Percentiles rank a stretch among this genome's conserved stretches.
Evolutionary conservation across 2,329 filamentous ascomycete genomes (phyloP).

Genomic region (Trichophyton benhamiae): DNA sequence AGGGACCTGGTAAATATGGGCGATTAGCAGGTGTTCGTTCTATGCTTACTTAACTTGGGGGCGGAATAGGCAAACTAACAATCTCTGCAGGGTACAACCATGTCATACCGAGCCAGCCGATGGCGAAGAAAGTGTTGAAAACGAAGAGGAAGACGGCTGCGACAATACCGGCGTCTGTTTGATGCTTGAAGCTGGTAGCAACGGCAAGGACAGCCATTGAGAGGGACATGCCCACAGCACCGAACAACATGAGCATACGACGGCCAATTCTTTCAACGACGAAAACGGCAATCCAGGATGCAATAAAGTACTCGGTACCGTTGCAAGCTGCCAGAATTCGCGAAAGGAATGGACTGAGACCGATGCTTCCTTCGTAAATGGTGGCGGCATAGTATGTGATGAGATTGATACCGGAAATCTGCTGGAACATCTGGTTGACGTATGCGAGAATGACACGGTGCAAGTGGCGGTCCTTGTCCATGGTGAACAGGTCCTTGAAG

Average conservation of each 20-base stretch:
- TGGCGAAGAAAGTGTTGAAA: slow-evolving; percentile 50
- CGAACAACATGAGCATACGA: slow-evolving; percentile 59
- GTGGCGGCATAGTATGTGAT: slow-evolving; percentile 36
- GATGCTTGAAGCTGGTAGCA: slow-evolving; percentile 26
- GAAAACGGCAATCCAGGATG: slow-evolving; percentile 40
- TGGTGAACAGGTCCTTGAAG: slow-evolving; percentile 48
- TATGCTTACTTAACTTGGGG: background rate
- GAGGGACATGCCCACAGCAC: slow-evolving; percentile 49
- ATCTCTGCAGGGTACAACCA: slow-evolving; percentile 53
- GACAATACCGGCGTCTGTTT: slow-evolving; percentile 29
- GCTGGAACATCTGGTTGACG: slow-evolving; percentile 46
- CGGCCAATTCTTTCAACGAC: slow-evolving; percentile 42
- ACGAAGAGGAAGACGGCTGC: slow-evolving; percentile 47
- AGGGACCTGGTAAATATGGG: slow-evolving; percentile 17
- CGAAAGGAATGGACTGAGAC: slow-evolving; percentile 29
- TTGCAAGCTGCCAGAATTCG: slow-evolving; percentile 43
- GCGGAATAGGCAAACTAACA: slow-evolving; percentile 25
- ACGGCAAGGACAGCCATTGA: slow-evolving; percentile 51
- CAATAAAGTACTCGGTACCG: slow-evolving; percentile 43
- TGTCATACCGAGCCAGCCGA: slow-evolving; percentile 49
- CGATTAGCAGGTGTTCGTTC: background rate
- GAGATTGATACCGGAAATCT: slow-evolving; percentile 36
- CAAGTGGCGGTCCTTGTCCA: slow-evolving; percentile 44
- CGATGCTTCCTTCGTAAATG: slow-evolving; percentile 33
- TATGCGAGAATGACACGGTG: slow-evolving; percentile 45